Evolutionary conservation across 179 eudicot genomes (phyloP), one percentile per base, ranked within the genome.

Genomic region (Silene noctiflora): DNA sequence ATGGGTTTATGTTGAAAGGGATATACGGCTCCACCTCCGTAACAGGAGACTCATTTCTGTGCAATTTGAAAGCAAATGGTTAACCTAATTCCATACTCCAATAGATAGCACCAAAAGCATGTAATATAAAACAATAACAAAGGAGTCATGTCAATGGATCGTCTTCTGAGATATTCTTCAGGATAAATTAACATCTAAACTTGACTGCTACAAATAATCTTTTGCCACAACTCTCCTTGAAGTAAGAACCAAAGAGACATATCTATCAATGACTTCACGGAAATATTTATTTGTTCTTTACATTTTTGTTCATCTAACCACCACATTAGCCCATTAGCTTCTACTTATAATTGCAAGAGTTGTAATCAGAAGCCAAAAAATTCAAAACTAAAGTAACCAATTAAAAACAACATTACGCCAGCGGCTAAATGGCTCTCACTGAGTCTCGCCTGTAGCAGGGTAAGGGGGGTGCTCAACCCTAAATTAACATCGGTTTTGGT

Each of bases 1-100:
- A 81, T 76, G 97, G 99, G 81, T 95, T 95, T 73, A 95, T 93
- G 85, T 95, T 95, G 84, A 95, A 95, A 2, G 99, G 99, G 72
- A 95, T 91, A 76, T 91, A 95, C 48, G 97, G 97, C 88, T 95
- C 99, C 78, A 95, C 99, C 85, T 93, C 99, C 25, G 96, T 88
- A 64, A 93, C 55, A 9, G 92, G 95, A 24, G 97, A 88, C 80
- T 82, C 89, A 69, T 86, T 86, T 84, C 97, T 94, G 91, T 71
- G 46, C 65, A 79, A 75, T 75, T 69, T 0, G 20, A 29, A 67
- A 79, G 60, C 56, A 67, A 53, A n/a, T 53, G 59, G 39, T 25
- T 51, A 80, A 51, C 66, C 55, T 71, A 63, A 66, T 72, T 33
- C 16, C 39, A n/a, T 16, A n/a, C 51, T 44, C 51, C 51, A 44